These are phyloP conservation scores for Tilletia caries DNA, from an alignment of 1,284 basidiomycete species.

Conservation along the genomic window DNA sequence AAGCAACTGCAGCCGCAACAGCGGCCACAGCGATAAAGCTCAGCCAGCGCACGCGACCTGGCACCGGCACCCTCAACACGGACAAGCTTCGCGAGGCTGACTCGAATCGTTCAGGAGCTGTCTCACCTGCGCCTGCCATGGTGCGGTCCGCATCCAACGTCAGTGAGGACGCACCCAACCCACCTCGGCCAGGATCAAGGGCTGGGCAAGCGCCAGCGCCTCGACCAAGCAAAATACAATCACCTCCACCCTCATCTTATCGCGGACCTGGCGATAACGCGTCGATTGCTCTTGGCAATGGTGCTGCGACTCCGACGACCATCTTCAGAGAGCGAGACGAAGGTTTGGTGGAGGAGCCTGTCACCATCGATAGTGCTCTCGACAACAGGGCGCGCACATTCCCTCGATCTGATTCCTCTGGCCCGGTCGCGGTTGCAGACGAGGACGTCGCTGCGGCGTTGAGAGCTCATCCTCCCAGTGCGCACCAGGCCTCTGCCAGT, in stretches of 20 bases:
- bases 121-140: slow-evolving; percentile 11
- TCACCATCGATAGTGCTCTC: background rate
- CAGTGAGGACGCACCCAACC: background rate
- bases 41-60: slow-evolving; percentile 7
- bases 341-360: background rate
- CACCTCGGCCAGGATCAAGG: slow-evolving; percentile 12
- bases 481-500: background rate
- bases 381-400: background rate
- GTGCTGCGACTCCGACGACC: background rate
- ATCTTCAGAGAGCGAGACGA: background rate
- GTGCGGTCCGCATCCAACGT: background rate
- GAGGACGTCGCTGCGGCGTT: background rate
- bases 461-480: background rate
- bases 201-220: background rate
- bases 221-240: slow-evolving; percentile 11
- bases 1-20: background rate
- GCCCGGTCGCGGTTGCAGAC: background rate
- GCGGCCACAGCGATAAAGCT: background rate
- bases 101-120: slow-evolving; percentile 11
- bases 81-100: slow-evolving; percentile 12
- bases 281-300: background rate
- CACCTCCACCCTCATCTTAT: slow-evolving; percentile 22
- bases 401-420: background rate
- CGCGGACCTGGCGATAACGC: slow-evolving; percentile 15
- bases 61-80: slow-evolving; percentile 7